Percentiles rank a stretch among this genome's conserved stretches.
These are phyloP conservation scores for Apiospora koreana DNA, from an alignment of 2,329 filamentous ascomycete species.

Conservation along the genomic window DNA sequence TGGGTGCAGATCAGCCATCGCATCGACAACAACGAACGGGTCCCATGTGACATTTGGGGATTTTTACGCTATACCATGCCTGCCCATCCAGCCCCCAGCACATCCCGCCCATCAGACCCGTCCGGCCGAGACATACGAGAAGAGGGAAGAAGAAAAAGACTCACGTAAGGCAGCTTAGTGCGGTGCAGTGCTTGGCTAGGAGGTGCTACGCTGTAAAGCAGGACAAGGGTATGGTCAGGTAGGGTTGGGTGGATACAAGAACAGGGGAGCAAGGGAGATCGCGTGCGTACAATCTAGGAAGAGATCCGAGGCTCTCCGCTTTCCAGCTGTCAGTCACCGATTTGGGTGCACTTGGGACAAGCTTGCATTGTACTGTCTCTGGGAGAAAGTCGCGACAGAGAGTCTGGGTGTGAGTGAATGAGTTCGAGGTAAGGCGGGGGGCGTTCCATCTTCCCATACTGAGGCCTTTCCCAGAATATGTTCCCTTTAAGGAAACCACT, in stretches of 20 bases:
- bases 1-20: neutral
- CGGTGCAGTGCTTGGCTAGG: neutral
- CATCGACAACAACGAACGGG: neutral
- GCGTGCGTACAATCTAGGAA: neutral
- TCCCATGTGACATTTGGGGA: neutral
- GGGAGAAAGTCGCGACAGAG: neutral
- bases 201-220: too few relatives aligned
- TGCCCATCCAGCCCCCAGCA: neutral
- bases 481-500: neutral
- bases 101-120: neutral
- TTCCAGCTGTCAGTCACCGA: neutral
- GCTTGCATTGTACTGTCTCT: neutral
- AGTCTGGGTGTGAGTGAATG: neutral
- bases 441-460: neutral
- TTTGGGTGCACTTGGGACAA: neutral
- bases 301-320: constrained; percentile 3
- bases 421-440: neutral
- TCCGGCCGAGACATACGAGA: neutral
- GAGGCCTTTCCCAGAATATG: neutral
- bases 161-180: neutral
- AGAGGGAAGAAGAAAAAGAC: neutral
- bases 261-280: constrained; percentile 6
- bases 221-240: too few relatives aligned
- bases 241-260: neutral
- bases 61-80: neutral